Conservation (phyloP, 2,329 filamentous ascomycete genomes). For the Fusarium setosum region DNA sequence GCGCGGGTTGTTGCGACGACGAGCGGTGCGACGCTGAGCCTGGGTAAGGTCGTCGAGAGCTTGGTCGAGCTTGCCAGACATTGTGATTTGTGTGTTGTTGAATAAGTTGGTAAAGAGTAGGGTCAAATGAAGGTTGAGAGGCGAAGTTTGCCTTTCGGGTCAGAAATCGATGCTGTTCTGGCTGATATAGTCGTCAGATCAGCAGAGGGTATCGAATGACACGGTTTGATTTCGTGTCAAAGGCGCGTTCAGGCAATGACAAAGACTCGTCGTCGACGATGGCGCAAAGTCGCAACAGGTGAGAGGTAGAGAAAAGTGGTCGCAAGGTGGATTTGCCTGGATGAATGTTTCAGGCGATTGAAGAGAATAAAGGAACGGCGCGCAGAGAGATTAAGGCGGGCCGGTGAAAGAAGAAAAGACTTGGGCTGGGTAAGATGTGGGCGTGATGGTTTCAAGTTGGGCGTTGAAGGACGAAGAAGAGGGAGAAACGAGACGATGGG, state of each 20-base stretch:
- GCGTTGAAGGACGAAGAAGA: constrained; percentile 30
- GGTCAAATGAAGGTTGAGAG: constrained; percentile 20
- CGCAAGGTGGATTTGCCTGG: constrained; percentile 13
- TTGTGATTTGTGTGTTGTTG: constrained; percentile 57
- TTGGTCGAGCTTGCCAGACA: constrained; percentile 96
- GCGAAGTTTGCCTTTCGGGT: constrained; percentile 12
- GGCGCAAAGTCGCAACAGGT: constrained; percentile 23
- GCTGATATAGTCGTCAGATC: constrained; percentile 38
- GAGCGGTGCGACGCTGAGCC: constrained; percentile 72
- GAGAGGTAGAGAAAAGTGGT: constrained; percentile 20
- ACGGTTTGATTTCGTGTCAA: constrained; percentile 19
- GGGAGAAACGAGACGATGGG: constrained; percentile 14
- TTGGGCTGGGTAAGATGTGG: constrained; percentile 36
- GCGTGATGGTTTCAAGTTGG: constrained; percentile 30
- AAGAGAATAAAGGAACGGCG: constrained; percentile 24
- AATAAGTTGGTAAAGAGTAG: constrained; percentile 15
- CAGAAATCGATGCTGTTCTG: constrained; percentile 32
- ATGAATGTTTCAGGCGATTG: constrained; percentile 14
- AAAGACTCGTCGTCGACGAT: constrained; percentile 16
- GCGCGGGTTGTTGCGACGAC: constrained; percentile 62
- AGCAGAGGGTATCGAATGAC: constrained; percentile 37
- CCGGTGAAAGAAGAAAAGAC: constrained; percentile 18
- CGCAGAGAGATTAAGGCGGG: constrained; percentile 28
- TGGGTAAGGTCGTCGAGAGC: constrained; percentile 98
- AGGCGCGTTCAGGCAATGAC: constrained; percentile 12